Percentiles rank a stretch among this genome's conserved stretches.
phyloP scores from a whole-genome alignment of 1,139 yeast genomes.

The Taphrina wiesneri region DNA sequence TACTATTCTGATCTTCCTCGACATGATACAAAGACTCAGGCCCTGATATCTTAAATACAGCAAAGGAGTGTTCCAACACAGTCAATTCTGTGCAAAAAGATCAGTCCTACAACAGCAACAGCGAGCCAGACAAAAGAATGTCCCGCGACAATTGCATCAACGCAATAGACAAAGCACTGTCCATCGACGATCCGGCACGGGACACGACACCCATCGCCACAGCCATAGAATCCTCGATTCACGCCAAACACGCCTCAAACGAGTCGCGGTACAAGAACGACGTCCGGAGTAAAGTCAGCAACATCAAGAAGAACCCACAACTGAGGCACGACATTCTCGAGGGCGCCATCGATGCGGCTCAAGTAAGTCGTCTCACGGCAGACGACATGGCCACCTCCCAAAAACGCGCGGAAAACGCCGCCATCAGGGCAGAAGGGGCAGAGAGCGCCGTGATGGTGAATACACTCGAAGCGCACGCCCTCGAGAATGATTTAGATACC shows the following conservation, averaged over 20 bases:
- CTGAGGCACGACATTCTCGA: background rate
- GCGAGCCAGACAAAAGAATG: slow-evolving; percentile 3
- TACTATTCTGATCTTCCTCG: background rate
- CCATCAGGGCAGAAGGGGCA: slow-evolving; percentile 11
- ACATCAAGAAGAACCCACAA: slow-evolving; percentile 7
- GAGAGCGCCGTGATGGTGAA: slow-evolving; percentile 6
- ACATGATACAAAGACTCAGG: no score
- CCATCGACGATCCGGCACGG: background rate
- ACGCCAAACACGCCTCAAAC: slow-evolving; percentile 3
- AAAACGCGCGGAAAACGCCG: slow-evolving; percentile 28
- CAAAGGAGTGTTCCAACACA: no score
- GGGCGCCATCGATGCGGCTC: background rate
- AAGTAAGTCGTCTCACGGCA: background rate
- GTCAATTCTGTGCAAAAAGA: no score
- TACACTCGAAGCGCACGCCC: slow-evolving; percentile 1
- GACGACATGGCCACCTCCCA: slow-evolving; percentile 26
- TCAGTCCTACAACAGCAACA: no score
- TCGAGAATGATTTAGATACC: slow-evolving; percentile 1
- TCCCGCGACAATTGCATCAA: slow-evolving; percentile 25
- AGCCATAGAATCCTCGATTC: slow-evolving; percentile 12
- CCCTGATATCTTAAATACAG: no score
- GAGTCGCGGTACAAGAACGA: slow-evolving; percentile 14
- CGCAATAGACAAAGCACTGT: slow-evolving; percentile 15
- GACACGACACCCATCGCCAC: slow-evolving; percentile 1
- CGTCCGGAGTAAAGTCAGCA: slow-evolving; percentile 18